Base-by-base conservation (phyloP, 371 early-diverging fungal genomes). In the Mortierella sp. region DNA sequence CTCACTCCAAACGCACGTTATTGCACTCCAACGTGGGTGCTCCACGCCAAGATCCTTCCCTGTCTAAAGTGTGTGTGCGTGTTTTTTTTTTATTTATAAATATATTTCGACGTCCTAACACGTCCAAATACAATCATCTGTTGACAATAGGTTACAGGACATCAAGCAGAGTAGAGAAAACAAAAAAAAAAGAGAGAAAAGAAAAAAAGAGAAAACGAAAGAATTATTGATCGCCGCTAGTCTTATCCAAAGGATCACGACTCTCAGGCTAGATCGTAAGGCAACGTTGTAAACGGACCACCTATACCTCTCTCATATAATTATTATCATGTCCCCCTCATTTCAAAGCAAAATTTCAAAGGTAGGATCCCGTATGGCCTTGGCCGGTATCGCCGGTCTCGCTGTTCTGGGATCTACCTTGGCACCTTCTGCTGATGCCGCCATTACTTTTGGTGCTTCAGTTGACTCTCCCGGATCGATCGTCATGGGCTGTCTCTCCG, bases 351-450 rank as follows among this genome's bases (percentile, higher is more conserved):
- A n/a, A n/a, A n/a, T n/a, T n/a, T n/a, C n/a, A n/a, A n/a, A n/a
- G n/a, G n/a, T n/a, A n/a, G n/a, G n/a, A n/a, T n/a, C n/a, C n/a
- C 65, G 57, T 70, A 48, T 73, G 67, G 74, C 74, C 28, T 52
- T 70, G 21, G 79, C 74, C 8, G 70, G 79, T 45, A 63, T 79
- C 22, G 79, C 70, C 16, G 65, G 70, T 59, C 59, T 79, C 64
- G 79, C 79, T 40, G 21, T 74, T 11, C n/a, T 79, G 58, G 70
- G 74, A 19, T 33, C 74, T 33, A 41, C 79, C 28, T 7, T 74
- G 28, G 70, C 79, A 15, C 79, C 79, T 24, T 63, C 70, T 22
- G 79, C 70, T 8, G 70, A 70, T 64, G 79, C 79, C 22, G 74
- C 74, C 40, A 58, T 74, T 55, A 67, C 67, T 28, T 43, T 74